Evolutionary conservation across 768 basidiomycete species (phyloP).

Genomic region (Suillus tomentosus): DNA sequence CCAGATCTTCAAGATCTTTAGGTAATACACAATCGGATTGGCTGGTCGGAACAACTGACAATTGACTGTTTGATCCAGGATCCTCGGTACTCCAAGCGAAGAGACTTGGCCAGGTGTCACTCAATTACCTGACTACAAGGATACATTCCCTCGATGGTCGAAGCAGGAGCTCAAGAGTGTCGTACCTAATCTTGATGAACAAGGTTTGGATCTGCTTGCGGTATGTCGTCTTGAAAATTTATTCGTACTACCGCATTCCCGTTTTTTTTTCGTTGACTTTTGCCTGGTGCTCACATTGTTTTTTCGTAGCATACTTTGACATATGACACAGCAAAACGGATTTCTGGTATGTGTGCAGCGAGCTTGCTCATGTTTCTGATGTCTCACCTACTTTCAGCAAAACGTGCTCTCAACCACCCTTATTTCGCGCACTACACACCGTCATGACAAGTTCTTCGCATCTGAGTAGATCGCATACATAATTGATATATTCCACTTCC

Average conservation of each 20-base stretch:
- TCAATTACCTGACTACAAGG: constrained; percentile 90
- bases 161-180: constrained; percentile 66
- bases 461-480: constrained; percentile 11
- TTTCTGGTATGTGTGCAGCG: constrained; percentile 66
- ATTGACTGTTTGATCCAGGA: constrained; percentile 46
- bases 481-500: constrained; percentile 1
- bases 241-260: neutral
- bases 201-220: constrained; percentile 80
- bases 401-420: constrained; percentile 54
- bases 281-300: neutral
- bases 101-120: constrained; percentile 90
- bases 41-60: neutral
- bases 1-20: constrained; percentile 99
- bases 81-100: constrained; percentile 93
- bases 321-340: constrained; percentile 89
- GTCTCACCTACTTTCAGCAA: constrained; percentile 41
- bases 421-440: constrained; percentile 53
- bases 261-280: neutral
- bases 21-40: constrained; percentile 46
- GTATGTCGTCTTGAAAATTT: constrained; percentile 36
- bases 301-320: constrained; percentile 59
- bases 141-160: constrained; percentile 96
- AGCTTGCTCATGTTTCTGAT: constrained; percentile 1
- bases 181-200: constrained; percentile 72
- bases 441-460: constrained; percentile 20